A percentile compares a stretch with the other conserved stretches of the same genome.
phyloP scores from a whole-genome alignment of 2,329 filamentous ascomycete genomes.

The Apiospora rasikravindrae region DNA sequence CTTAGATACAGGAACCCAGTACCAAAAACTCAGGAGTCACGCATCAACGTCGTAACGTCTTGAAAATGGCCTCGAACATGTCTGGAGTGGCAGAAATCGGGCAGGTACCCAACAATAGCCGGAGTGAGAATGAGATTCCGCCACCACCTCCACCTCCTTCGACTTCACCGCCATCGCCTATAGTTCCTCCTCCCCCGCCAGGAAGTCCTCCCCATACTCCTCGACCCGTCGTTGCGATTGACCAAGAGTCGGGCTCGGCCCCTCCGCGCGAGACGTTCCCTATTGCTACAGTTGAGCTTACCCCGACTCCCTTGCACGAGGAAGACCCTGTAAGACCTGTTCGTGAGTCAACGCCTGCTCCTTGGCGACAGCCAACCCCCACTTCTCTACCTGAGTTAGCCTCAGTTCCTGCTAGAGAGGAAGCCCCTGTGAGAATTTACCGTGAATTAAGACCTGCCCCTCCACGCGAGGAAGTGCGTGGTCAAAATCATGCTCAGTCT shows the following conservation, averaged over 20 bases:
- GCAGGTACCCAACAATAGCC: not conserved
- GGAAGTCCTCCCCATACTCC: not conserved
- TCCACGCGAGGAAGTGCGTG: not conserved
- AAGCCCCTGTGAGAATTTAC: not conserved
- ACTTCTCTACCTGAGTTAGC: not conserved
- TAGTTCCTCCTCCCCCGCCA: not conserved
- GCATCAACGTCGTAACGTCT: not conserved
- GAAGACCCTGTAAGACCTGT: not conserved
- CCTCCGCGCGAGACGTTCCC: not conserved
- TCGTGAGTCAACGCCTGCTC: not conserved
- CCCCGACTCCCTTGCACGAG: not conserved
- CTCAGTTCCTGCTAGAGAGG: not conserved
- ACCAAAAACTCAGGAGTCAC: not conserved
- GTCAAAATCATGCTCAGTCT: not conserved
- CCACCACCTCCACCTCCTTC: not conserved
- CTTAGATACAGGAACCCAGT: not conserved
- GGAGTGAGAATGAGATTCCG: not conserved
- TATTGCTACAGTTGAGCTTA: not conserved
- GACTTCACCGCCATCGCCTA: not conserved
- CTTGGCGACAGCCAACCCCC: not conserved
- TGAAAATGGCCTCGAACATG: conserved; percentile 18
- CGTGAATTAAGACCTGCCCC: not conserved
- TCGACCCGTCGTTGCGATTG: not conserved
- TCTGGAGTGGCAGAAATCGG: not conserved
- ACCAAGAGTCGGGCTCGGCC: not conserved